A percentile compares a stretch with the other conserved stretches of the same genome.
Conservation (phyloP, 2,329 filamentous ascomycete genomes). For the Fusarium agapanthi region DNA sequence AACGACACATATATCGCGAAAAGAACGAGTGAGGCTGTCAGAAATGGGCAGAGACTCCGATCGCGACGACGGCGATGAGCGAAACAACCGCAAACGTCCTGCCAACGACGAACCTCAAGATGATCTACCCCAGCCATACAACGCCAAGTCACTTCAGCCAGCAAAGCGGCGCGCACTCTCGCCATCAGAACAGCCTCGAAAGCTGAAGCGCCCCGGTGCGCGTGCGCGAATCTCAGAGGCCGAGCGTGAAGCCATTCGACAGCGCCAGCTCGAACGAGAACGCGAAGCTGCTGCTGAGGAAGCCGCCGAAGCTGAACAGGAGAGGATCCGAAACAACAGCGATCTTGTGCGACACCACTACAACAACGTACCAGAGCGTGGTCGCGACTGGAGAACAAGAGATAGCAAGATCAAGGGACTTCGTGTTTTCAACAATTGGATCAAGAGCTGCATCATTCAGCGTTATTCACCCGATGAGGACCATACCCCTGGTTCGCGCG, state of each 20-base stretch:
- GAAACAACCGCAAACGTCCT: constrained; percentile 44
- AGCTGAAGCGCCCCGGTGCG: constrained; percentile 73
- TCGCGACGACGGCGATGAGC: constrained; percentile 20
- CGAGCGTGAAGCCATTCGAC: constrained; percentile 73
- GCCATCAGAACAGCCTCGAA: constrained; percentile 66
- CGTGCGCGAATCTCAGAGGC: constrained; percentile 72
- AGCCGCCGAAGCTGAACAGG: constrained; percentile 49
- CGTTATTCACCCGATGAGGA: constrained; percentile 90
- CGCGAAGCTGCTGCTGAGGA: constrained; percentile 51
- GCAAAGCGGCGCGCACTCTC: constrained; percentile 67
- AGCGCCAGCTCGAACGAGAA: constrained; percentile 67
- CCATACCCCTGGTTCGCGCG: constrained; percentile 68
- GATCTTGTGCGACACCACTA: constrained; percentile 94
- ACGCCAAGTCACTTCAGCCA: constrained; percentile 65
- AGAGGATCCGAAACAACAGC: constrained; percentile 66
- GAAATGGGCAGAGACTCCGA: constrained; percentile 33
- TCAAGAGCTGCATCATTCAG: constrained; percentile 97
- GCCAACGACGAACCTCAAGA: constrained; percentile 50
- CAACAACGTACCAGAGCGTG: constrained; percentile 92
- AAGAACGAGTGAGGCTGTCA: background rate
- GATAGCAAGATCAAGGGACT: constrained; percentile 96
- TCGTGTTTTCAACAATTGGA: constrained; percentile 97
- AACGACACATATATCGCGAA: background rate
- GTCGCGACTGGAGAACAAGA: constrained; percentile 92
- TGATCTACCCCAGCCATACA: constrained; percentile 67